phyloP scores from a whole-genome alignment of 352 stramenopile species.

The Globisporangium alternatum region DNA sequence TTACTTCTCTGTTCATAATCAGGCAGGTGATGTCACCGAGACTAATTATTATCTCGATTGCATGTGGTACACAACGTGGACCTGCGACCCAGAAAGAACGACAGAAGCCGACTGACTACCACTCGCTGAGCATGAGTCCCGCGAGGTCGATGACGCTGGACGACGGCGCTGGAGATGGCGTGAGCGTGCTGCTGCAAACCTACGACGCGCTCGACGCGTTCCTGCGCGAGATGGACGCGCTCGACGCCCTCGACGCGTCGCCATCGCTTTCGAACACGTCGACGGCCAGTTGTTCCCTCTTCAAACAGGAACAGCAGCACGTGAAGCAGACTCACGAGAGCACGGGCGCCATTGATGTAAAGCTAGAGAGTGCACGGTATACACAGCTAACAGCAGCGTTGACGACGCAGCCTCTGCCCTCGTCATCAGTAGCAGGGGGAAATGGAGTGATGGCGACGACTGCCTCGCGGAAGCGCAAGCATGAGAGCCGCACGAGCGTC shows the following conservation, averaged over 20 bases:
- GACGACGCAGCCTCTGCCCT: background rate
- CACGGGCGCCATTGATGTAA: background rate
- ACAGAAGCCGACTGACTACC: too few relatives aligned
- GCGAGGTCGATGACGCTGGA: background rate
- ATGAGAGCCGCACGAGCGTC: background rate
- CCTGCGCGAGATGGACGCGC: slow-evolving; percentile 12
- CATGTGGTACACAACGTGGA: background rate
- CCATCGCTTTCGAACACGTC: background rate
- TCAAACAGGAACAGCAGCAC: background rate
- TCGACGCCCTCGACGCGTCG: slow-evolving; percentile 2
- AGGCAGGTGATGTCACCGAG: too few relatives aligned
- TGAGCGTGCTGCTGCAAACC: slow-evolving; percentile 10
- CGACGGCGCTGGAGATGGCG: background rate
- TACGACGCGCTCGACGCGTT: slow-evolving; percentile 16
- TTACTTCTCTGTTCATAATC: too few relatives aligned
- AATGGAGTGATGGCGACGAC: background rate
- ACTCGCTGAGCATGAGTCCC: too few relatives aligned
- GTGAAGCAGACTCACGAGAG: background rate
- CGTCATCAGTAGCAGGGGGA: background rate
- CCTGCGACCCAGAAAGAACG: too few relatives aligned
- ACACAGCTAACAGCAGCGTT: background rate
- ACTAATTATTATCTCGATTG: too few relatives aligned
- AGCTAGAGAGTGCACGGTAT: background rate
- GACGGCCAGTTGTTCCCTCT: background rate
- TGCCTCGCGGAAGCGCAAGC: slow-evolving; percentile 9